Evolutionary conservation across 2,329 filamentous ascomycete genomes (phyloP), one percentile per base, ranked within the genome.

Genomic region (Colletotrichum tropicale): DNA sequence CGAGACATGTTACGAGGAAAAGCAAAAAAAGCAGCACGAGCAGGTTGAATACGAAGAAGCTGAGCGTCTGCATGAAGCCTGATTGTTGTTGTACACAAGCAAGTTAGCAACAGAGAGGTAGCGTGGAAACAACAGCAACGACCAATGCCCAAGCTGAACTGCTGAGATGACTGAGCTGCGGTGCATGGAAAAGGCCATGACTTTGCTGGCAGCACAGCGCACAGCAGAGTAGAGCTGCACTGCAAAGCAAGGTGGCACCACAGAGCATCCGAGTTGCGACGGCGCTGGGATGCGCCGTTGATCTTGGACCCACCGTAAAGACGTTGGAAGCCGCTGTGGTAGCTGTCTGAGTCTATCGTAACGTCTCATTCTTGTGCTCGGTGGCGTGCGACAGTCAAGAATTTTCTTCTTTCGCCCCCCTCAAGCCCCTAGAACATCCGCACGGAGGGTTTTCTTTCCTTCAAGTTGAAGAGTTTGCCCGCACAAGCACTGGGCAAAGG

Each of bases 361-460:
- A 76, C 74, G 65, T 69, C 64, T 74, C 64, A 60, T 76, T 48
- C n/a, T 65, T 43, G 52, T 43, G 24, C 21, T 62, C 13, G 34
- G 56, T 71, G 61, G 72, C 68, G 61, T 71, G 56, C 52, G 26
- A 74, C 71, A 43, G 26, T n/a, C n/a, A 55, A 26, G 38, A 26
- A 28, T 43, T 43, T 64, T 58, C 15, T 56, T 55, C 16, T 65
- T 70, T 70, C 18, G 16, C 13, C 52, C 62, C 28, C 28, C 58
- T 52, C 56, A 30, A 28, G 18, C 32, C 18, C 28, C 36, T 55
- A 66, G 48, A 55, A 56, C 28, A 8, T 15, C 43, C 16, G 60
- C 21, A 26, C 21, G 8, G 56, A 52, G 58, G 28, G 18, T 30
- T 64, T 24, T 12, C 24, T 26, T 6, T n/a, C 24, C 16, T 60